Percentiles rank a stretch among this genome's conserved stretches.
Conservation (phyloP, 1,139 yeast genomes). For the Sugiyamaella grinbergsii region DNA sequence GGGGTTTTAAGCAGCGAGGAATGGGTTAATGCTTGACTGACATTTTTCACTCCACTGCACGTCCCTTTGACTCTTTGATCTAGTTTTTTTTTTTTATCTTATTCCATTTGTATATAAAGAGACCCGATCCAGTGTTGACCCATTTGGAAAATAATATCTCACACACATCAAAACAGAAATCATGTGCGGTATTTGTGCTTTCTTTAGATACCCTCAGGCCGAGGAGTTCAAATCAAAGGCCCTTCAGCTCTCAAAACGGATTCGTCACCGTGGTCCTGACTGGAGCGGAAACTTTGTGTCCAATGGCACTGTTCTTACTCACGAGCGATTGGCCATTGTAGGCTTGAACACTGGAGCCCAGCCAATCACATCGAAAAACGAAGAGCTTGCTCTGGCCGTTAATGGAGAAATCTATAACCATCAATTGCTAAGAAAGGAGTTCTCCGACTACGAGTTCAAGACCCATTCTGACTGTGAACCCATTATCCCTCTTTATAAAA, state of each 20-base stretch:
- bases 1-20: too few species aligned
- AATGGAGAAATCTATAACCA: constrained; percentile 99
- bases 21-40: too few species aligned
- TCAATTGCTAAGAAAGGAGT: constrained; percentile 77
- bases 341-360: constrained; percentile 98
- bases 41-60: constrained; percentile 11
- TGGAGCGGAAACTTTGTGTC: constrained; percentile 90
- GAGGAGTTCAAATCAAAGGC: constrained; percentile 84
- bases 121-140: too few species aligned
- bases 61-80: constrained; percentile 9
- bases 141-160: not conserved
- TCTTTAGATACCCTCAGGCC: constrained; percentile 77
- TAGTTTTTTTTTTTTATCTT: not conserved
- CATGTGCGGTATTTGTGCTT: constrained; percentile 99
- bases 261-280: constrained; percentile 99
- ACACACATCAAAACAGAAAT: not conserved
- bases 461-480: constrained; percentile 97
- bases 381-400: constrained; percentile 72
- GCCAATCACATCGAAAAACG: constrained; percentile 85
- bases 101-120: too few species aligned
- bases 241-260: constrained; percentile 80
- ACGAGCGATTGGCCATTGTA: constrained; percentile 89
- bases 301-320: constrained; percentile 77
- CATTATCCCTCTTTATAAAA: constrained; percentile 85
- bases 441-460: constrained; percentile 70